Evolutionary conservation across 2,329 filamentous ascomycete species (phyloP), one percentile per base, ranked within the genome.

Genomic region (Alternaria rosae): DNA sequence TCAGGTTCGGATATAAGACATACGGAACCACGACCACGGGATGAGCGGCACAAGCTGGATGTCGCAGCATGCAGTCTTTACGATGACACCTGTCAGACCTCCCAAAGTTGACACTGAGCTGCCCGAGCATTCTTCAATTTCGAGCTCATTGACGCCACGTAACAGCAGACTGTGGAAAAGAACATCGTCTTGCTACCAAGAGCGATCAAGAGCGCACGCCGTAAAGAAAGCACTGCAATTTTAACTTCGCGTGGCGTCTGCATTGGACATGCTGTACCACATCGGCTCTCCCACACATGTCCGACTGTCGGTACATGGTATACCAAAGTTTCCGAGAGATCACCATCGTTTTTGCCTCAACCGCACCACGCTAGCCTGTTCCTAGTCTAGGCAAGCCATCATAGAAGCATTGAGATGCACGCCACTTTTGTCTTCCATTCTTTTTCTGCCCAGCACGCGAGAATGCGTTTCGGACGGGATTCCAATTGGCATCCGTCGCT

Each of bases 241-340:
- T 30, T 17, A 28, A 38, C 43, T 9, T 50, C 20, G n/a, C 41
- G 10, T 48, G 42, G 32, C 11, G 38, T 38, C 21, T 10, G 43
- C 38, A 26, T 48, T 2, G 35, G 45, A 42, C 17, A 54, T 41
- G 43, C 62, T 54, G 50, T 45, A 38, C 44, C 7, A 59, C 32
- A 38, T 35, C 62, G 59, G 62, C 54, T 57, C 58, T 62, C 58
- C 59, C n/a, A 62, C 17, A 13, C 32, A 50, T 50, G 26, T 50
- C 59, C 55, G 59, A 43, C 25, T 41, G 41, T 45, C 25, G 30
- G 45, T 59, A 53, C 55, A 42, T 6, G 38, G 47, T 21, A 58
- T 42, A 6, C 44, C 54, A 52, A 53, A 38, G 48, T 51, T 61
- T 57, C 48, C 61, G 51, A 58, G n/a, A 41, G 50, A 58, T 62